A percentile compares a stretch with the other conserved stretches of the same genome.
phyloP scores from a whole-genome alignment of 2,329 filamentous ascomycete genomes.

The Ramularia endophylla region DNA sequence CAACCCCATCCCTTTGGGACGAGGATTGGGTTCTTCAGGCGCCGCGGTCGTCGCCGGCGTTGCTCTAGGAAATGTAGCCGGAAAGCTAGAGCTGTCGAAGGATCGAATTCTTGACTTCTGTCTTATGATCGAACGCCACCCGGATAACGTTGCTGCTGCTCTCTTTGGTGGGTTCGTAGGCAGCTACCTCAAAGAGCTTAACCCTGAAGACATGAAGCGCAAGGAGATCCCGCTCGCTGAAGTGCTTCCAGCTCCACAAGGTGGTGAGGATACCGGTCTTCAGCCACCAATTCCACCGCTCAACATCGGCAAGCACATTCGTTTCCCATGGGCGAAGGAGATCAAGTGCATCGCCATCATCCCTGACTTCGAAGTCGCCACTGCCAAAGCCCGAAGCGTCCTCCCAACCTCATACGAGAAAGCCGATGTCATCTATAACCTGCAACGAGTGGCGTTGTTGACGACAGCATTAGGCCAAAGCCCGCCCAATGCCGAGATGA shows the following conservation, averaged over 20 bases:
- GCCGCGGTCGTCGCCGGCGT: conserved; percentile 94
- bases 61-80: conserved; percentile 84
- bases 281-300: conserved; percentile 81
- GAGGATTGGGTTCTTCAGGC: conserved; percentile 90
- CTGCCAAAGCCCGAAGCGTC: conserved; percentile 80
- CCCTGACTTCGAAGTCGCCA: conserved; percentile 92
- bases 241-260: conserved; percentile 82
- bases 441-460: conserved; percentile 86
- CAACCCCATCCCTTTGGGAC: conserved; percentile 89
- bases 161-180: conserved; percentile 96
- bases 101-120: conserved; percentile 90
- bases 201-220: conserved; percentile 80
- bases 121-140: conserved; percentile 91
- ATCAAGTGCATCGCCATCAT: conserved; percentile 98
- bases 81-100: conserved; percentile 68
- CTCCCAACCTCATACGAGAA: conserved; percentile 74
- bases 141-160: conserved; percentile 90
- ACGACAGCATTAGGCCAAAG: conserved; percentile 84
- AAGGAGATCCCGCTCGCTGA: conserved; percentile 93
- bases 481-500: conserved; percentile 85
- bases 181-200: conserved; percentile 88
- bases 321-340: conserved; percentile 86
- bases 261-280: conserved; percentile 83
- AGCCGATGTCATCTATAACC: conserved; percentile 87
- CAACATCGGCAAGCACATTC: conserved; percentile 93